Base-by-base conservation (phyloP, 192 early-diverging fungal genomes). In the Allomyces macrogynus region DNA sequence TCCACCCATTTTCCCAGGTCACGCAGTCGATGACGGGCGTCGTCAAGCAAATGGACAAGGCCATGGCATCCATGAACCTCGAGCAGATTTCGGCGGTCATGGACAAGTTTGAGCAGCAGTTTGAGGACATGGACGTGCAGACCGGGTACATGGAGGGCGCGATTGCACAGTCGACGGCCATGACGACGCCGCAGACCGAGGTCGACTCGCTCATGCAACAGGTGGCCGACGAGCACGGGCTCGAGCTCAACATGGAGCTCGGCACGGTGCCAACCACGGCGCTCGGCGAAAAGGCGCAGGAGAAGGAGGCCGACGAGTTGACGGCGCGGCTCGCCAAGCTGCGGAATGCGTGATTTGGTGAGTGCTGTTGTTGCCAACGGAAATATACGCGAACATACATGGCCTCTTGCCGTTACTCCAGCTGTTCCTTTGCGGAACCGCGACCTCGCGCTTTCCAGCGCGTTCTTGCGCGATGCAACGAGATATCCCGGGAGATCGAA, bases 41-140 rank as follows among this genome's bases (percentile, higher is more conserved):
- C 23, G 93, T 97, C 60, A 85, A 87, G 67, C 87, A 87, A 18
- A 95, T 99, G 88, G 93, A 97, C 64, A 87, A 80, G 74, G 93
- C 92, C 14, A 89, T 95, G 90, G 72, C 82, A 57, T 83, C 84
- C 32, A 97, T 99, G 93, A 93, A 97, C 70, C 79, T 99, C 49
- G 96, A 97, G 71, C 66, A 92, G 86, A 95, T 99, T 62, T 90
- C 92, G 3, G 75, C 86, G 81, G 86, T 95, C n/a, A 99, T 99
- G 93, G 96, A 97, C 76, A 91, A 88, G 69, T 97, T 99, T 68
- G 93, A 99, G 72, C 75, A 74, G 11, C 93, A 95, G 75, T 94
- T 95, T 72, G 96, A 99, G 68, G 89, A 99, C 73, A 72, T 99
- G 43, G 93, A 99, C 75, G 90, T 99, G 49, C 92, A 97, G 75